Conservation (phyloP, 1,284 basidiomycete genomes). For the Chondrostereum purpureum region DNA sequence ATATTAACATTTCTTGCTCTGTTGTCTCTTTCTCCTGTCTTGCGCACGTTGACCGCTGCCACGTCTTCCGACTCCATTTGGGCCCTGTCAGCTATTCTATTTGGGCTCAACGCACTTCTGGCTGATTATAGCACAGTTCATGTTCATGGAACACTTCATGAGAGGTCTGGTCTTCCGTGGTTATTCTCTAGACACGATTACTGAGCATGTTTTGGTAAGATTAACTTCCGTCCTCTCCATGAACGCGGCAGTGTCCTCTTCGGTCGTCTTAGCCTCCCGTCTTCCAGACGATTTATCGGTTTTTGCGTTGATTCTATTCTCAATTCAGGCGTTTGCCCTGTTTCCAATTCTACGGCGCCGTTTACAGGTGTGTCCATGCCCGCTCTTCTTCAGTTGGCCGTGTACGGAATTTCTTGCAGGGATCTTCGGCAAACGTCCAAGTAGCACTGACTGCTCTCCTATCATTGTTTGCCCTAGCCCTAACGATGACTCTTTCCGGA, state of each 20-base stretch:
- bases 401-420: constrained; percentile 26
- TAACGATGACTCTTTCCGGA: constrained; percentile 48
- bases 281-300: constrained; percentile 80
- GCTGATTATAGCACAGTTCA: constrained; percentile 44
- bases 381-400: too few relatives aligned
- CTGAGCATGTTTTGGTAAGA: constrained; percentile 43
- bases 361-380: constrained; percentile 52
- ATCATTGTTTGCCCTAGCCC: constrained; percentile 42
- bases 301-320: constrained; percentile 81
- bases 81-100: constrained; percentile 64
- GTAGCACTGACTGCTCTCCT: constrained; percentile 37
- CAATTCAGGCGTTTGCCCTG: constrained; percentile 76
- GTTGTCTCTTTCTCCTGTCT: constrained; percentile 84
- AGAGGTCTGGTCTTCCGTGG: constrained; percentile 27
- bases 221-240: constrained; percentile 87
- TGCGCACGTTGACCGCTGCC: constrained; percentile 90
- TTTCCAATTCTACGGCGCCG: constrained; percentile 80
- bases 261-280: constrained; percentile 90
- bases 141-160: constrained; percentile 42
- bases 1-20: constrained; percentile 85
- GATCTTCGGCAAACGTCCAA: constrained; percentile 37
- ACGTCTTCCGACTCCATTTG: constrained; percentile 97
- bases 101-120: constrained; percentile 38
- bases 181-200: constrained; percentile 29
- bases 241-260: constrained; percentile 92